phyloP scores from a whole-genome alignment of 306 rosid species.

The Pyrus pyrifolia region DNA sequence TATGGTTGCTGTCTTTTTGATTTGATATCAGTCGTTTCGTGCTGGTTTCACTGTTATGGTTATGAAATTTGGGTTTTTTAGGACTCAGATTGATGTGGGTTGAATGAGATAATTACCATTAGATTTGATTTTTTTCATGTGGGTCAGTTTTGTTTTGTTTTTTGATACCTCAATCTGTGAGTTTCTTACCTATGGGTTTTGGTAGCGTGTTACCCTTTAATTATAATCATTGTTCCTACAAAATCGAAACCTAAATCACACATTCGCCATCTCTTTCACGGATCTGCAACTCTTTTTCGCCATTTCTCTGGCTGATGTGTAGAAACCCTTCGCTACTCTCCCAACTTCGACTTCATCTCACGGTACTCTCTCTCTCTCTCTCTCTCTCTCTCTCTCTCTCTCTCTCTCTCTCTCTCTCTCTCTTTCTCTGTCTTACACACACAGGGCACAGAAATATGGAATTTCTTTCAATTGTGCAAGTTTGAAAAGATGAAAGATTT shows the following conservation, averaged over 20 bases:
- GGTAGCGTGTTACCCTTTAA: background rate
- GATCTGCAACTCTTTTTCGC: background rate
- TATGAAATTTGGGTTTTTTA: constrained; percentile 5
- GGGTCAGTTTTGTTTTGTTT: too few relatives aligned
- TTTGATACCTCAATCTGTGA: too few relatives aligned
- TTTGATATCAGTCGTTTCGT: background rate
- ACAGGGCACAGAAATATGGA: background rate
- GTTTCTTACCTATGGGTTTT: background rate
- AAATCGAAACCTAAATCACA: background rate
- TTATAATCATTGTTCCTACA: too few relatives aligned
- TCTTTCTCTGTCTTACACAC: background rate
- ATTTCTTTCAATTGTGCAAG: background rate
- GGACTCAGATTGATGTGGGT: background rate
- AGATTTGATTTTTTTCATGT: background rate
- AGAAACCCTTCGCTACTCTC: background rate
- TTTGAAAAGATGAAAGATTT: background rate
- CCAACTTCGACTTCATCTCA: background rate
- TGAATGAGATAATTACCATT: background rate
- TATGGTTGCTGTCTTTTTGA: background rate
- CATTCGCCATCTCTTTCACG: background rate
- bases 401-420: background rate
- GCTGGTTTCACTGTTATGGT: background rate
- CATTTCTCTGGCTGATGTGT: background rate
- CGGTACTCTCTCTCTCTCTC: background rate
- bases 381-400: too few relatives aligned